Base-by-base conservation (phyloP, 495 filamentous ascomycete species). In the Penicillium turbatum region DNA sequence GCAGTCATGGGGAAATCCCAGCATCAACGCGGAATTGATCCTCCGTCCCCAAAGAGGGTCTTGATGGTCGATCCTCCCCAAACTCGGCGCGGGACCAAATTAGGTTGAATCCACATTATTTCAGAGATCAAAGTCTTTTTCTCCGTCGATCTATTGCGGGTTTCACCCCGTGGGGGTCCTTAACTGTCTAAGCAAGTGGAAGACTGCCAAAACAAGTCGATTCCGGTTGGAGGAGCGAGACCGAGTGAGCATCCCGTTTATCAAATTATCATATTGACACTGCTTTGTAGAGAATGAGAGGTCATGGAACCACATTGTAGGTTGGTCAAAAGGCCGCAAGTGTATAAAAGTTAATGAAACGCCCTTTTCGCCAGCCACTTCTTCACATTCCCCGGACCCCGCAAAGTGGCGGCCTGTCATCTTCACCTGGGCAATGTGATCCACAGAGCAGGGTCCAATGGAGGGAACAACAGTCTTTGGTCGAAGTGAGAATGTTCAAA, bases 41-140 rank as follows among this genome's bases (percentile, higher is more conserved):
- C 59, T 34, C 59, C 55, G 59, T 40, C 59, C 41, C 59, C 44
- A 53, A 55, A 59, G 7, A 40, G 51, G 59, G 50, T 9, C 11
- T 11, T 21, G 15, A 8, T 35, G 6, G 59, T 51, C 51, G 59
- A 62, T 62, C 59, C 26, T 52, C 37, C 32, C 31, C 36, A 19
- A 35, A 51, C 29, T 43, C 19, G 49, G 38, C 49, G 49, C 49
- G 49, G 49, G 35, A 40, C 16, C 5, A 37, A n/a, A 43, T 44
- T 36, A 38, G 30, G 29, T 12, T 36, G 5, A n/a, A 17, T 17
- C 37, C 17, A 39, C 16, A 8, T 39, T 39, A 17, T 24, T 24
- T 24, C 21, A 11, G 17, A 21, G 37, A 11, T 21, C 19, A 39
- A 39, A 11, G 9, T 39, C 9, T 12, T 19, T 17, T 5, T 2